Evolutionary conservation across 352 stramenopile species (phyloP).

Genomic region (Pythium pectinolyticum): DNA sequence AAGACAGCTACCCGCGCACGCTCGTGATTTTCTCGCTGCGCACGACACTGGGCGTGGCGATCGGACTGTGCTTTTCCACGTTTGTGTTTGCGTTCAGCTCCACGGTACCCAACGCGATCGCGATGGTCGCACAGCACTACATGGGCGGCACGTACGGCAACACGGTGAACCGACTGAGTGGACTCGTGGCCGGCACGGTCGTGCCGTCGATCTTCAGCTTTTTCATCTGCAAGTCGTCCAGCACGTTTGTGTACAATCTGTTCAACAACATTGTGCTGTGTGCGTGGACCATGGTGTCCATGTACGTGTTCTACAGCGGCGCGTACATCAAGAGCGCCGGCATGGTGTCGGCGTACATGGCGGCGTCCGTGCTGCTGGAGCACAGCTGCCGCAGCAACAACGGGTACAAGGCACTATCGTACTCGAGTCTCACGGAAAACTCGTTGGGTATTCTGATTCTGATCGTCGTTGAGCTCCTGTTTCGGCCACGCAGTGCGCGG

Average conservation of each 20-base stretch:
- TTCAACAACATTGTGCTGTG: slow-evolving; percentile 68
- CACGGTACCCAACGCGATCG: slow-evolving; percentile 63
- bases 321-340: slow-evolving; percentile 51
- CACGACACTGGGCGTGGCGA: background rate
- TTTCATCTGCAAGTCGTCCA: slow-evolving; percentile 60
- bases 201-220: slow-evolving; percentile 73
- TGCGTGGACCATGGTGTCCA: slow-evolving; percentile 58
- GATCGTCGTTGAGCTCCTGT: slow-evolving; percentile 51
- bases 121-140: slow-evolving; percentile 66
- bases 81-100: slow-evolving; percentile 77
- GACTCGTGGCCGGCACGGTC: slow-evolving; percentile 66
- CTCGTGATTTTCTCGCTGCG: slow-evolving; percentile 49
- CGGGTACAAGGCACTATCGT: slow-evolving; percentile 41
- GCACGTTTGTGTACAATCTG: slow-evolving; percentile 45
- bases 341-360: slow-evolving; percentile 72
- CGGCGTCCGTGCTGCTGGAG: slow-evolving; percentile 54
- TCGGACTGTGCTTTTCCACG: background rate
- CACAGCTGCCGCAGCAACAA: too few species aligned
- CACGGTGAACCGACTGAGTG: slow-evolving; percentile 64
- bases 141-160: slow-evolving; percentile 70
- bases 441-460: slow-evolving; percentile 69
- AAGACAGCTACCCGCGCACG: slow-evolving; percentile 43
- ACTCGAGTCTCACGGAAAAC: slow-evolving; percentile 66
- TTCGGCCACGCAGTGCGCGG: slow-evolving; percentile 53
- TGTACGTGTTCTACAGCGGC: slow-evolving; percentile 75